Conservation (phyloP, 2,329 filamentous ascomycete species). For the Monilinia aucupariae region DNA sequence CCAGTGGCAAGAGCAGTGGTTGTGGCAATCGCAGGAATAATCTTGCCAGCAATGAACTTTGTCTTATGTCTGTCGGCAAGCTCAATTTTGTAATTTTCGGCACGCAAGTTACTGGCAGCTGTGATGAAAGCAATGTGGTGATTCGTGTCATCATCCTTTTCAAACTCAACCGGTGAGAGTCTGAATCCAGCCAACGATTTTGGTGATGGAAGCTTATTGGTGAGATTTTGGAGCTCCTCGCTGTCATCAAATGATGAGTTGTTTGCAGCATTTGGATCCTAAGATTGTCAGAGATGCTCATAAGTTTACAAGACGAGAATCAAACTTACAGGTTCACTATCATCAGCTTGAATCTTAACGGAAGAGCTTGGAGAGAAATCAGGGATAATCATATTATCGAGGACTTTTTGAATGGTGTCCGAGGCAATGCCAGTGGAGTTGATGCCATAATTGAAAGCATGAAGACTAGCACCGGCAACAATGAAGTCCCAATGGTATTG, state of each 20-base stretch:
- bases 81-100: constrained; percentile 96
- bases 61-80: constrained; percentile 93
- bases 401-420: constrained; percentile 68
- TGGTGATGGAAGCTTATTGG: constrained; percentile 67
- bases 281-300: constrained; percentile 26
- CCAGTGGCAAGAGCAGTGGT: constrained; percentile 95
- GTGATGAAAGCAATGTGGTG: constrained; percentile 99
- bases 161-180: constrained; percentile 87
- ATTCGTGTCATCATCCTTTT: constrained; percentile 98
- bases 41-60: constrained; percentile 99
- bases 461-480: constrained; percentile 81
- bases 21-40: constrained; percentile 96
- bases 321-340: constrained; percentile 72
- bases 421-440: constrained; percentile 71
- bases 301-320: neutral
- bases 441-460: constrained; percentile 97
- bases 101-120: constrained; percentile 89
- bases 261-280: constrained; percentile 67
- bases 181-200: constrained; percentile 83
- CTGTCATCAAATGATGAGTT: constrained; percentile 60
- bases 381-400: constrained; percentile 90
- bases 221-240: constrained; percentile 68
- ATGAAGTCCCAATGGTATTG: constrained; percentile 84
- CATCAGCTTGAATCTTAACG: constrained; percentile 95
- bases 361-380: constrained; percentile 87